phyloP scores from a whole-genome alignment of 1,284 basidiomycete species.

The Leccinum solheimii region DNA sequence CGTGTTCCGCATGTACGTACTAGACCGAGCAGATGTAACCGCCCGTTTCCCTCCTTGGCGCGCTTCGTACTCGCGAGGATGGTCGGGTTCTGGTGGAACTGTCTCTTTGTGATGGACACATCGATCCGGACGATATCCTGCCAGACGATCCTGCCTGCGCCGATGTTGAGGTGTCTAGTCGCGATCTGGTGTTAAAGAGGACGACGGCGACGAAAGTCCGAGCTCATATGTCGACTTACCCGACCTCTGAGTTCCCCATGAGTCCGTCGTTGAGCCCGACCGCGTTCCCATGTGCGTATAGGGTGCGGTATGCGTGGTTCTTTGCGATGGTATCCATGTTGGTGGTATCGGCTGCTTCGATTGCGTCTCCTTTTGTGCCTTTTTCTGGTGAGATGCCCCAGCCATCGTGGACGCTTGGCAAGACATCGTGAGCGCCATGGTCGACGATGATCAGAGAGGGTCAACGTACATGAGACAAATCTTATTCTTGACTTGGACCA shows the following conservation, averaged over 20 bases:
- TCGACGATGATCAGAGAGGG: not conserved
- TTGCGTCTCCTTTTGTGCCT: conserved; percentile 82
- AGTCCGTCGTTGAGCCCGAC: conserved; percentile 89
- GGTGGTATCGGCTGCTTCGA: conserved; percentile 77
- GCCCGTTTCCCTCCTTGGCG: conserved; percentile 78
- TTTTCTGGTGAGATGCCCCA: conserved; percentile 78
- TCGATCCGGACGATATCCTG: conserved; percentile 94
- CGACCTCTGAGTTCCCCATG: conserved; percentile 96
- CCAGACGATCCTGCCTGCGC: conserved; percentile 91
- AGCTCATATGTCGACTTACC: conserved; percentile 50
- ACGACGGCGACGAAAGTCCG: not conserved
- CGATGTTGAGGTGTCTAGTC: conserved; percentile 84
- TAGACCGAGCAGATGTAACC: conserved; percentile 82
- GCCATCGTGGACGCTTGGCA: conserved; percentile 83
- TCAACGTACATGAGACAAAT: conserved; percentile 82
- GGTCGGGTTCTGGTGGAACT: conserved; percentile 76
- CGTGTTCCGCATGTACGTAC: conserved; percentile 43
- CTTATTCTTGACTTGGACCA: conserved; percentile 74
- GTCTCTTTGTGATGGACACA: conserved; percentile 82
- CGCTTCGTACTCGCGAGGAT: conserved; percentile 74
- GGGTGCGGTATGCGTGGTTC: conserved; percentile 37
- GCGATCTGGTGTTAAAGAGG: not conserved
- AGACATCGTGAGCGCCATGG: not conserved
- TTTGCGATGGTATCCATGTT: conserved; percentile 78
- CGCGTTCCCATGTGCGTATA: conserved; percentile 83